A percentile compares a stretch with the other conserved stretches of the same genome.
Conservation (phyloP, 2,329 filamentous ascomycete genomes). For the Fusarium sp. region DNA sequence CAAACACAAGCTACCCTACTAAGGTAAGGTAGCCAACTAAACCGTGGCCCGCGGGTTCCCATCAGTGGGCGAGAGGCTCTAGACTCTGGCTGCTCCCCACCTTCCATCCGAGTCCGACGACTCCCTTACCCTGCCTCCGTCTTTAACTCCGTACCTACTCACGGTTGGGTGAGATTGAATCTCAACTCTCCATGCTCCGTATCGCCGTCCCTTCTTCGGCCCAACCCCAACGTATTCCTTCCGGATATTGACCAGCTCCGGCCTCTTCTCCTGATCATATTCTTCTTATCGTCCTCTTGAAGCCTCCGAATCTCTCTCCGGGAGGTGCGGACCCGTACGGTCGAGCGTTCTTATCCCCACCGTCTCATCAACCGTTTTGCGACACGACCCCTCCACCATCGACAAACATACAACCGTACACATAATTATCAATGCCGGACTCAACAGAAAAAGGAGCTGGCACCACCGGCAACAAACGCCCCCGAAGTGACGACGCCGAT, state of each 20-base stretch:
- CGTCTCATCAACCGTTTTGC: constrained; percentile 22
- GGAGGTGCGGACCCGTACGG: constrained; percentile 22
- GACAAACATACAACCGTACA: constrained; percentile 5
- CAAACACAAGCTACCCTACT: not conserved
- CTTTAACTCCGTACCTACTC: constrained; percentile 29
- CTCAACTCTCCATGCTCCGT: constrained; percentile 22
- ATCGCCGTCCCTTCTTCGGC: constrained; percentile 13
- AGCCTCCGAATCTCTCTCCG: not conserved
- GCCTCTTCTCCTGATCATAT: not conserved
- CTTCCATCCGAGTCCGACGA: constrained; percentile 13
- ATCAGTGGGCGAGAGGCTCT: constrained; percentile 4
- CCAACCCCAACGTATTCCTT: constrained; percentile 1
- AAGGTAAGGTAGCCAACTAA: too few relatives aligned
- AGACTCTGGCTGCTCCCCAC: constrained; percentile 3
- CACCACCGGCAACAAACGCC: constrained; percentile 47
- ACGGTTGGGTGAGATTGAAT: constrained; percentile 13
- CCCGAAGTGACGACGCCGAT: constrained; percentile 45
- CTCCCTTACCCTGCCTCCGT: constrained; percentile 18
- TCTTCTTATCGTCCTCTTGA: not conserved
- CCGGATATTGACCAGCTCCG: not conserved
- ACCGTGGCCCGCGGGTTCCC: constrained; percentile 2
- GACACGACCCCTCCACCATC: constrained; percentile 12
- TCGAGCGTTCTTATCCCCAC: constrained; percentile 23
- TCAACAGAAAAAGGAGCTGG: constrained; percentile 53
- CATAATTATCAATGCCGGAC: constrained; percentile 47